These are phyloP conservation scores for Acidiella bohemica DNA, from an alignment of 495 filamentous ascomycete species.

Conservation along the genomic window DNA sequence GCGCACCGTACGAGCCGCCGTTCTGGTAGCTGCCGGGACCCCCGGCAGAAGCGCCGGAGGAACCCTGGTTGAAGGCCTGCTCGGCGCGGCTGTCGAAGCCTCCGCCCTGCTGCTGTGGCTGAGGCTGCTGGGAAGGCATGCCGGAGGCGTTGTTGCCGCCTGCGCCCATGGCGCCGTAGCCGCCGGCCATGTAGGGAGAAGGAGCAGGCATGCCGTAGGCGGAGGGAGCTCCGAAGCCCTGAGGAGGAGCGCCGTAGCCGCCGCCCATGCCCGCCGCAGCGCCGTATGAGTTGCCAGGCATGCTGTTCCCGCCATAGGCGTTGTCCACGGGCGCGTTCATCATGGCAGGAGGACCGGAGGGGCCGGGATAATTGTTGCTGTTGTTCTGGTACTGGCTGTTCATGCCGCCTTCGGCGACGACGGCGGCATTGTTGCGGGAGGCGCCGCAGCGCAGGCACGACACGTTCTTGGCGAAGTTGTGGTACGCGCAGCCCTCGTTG, in stretches of 20 bases:
- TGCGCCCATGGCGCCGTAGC: conserved; percentile 50
- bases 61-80: conserved; percentile 42
- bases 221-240: conserved; percentile 80
- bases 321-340: conserved; percentile 6
- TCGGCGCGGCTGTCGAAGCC: conserved; percentile 88
- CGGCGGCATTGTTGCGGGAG: conserved; percentile 79
- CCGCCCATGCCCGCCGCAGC: conserved; percentile 17
- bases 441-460: conserved; percentile 93
- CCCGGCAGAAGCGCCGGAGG: conserved; percentile 14
- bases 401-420: conserved; percentile 58
- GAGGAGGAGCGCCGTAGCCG: conserved; percentile 64
- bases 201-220: conserved; percentile 79
- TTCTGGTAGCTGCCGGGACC: conserved; percentile 10
- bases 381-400: conserved; percentile 1
- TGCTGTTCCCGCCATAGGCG: conserved; percentile 12
- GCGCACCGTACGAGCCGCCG: conserved; percentile 5
- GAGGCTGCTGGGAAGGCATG: conserved; percentile 20
- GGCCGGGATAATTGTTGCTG: conserved; percentile 3
- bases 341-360: conserved; percentile 9
- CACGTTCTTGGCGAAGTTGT: conserved; percentile 99
- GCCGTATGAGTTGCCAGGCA: conserved; percentile 4
- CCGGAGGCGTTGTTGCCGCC: no score
- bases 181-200: conserved; percentile 68
- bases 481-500: conserved; percentile 93
- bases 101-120: conserved; percentile 40